phyloP scores from a whole-genome alignment of 2,329 filamentous ascomycete genomes.

The Fusarium keratoplasticum region DNA sequence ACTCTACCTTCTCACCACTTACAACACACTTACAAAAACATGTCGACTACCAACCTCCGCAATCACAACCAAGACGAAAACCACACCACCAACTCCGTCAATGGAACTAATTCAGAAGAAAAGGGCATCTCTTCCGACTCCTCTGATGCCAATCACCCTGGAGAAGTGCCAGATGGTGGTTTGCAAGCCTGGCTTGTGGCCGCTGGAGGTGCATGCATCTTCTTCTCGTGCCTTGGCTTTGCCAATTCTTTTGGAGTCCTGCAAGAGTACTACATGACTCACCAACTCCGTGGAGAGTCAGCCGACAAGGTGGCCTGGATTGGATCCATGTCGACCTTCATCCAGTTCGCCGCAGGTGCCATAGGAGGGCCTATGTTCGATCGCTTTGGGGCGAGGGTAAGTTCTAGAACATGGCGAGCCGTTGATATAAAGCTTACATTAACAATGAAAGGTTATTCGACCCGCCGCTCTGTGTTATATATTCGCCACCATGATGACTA shows the following conservation, averaged over 20 bases:
- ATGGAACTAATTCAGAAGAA: not conserved
- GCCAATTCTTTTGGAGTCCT: constrained; percentile 59
- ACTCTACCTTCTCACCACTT: not conserved
- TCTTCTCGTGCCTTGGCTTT: constrained; percentile 56
- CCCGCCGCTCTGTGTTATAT: constrained; percentile 30
- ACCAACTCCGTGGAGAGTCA: constrained; percentile 48
- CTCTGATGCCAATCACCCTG: not conserved
- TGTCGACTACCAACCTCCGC: not conserved
- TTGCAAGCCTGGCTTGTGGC: constrained; percentile 56
- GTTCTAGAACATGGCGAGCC: accelerated
- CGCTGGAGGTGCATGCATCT: constrained; percentile 47
- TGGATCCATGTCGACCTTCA: constrained; percentile 51
- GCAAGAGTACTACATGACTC: constrained; percentile 55
- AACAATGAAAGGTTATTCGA: constrained; percentile 4
- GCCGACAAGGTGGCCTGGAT: constrained; percentile 56
- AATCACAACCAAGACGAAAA: not conserved
- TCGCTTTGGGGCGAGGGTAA: constrained; percentile 34
- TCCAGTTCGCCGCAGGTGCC: constrained; percentile 49
- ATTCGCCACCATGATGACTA: constrained; percentile 36
- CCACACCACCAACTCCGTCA: accelerated
- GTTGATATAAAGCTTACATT: not conserved
- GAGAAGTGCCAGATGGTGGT: constrained; percentile 47
- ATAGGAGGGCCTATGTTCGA: constrained; percentile 36
- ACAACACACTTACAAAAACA: not conserved
- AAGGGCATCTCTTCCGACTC: accelerated